A percentile compares a stretch with the other conserved stretches of the same genome.
Evolutionary conservation across 2,329 filamentous ascomycete species (phyloP).

Genomic region (Phialocephala subalpina): DNA sequence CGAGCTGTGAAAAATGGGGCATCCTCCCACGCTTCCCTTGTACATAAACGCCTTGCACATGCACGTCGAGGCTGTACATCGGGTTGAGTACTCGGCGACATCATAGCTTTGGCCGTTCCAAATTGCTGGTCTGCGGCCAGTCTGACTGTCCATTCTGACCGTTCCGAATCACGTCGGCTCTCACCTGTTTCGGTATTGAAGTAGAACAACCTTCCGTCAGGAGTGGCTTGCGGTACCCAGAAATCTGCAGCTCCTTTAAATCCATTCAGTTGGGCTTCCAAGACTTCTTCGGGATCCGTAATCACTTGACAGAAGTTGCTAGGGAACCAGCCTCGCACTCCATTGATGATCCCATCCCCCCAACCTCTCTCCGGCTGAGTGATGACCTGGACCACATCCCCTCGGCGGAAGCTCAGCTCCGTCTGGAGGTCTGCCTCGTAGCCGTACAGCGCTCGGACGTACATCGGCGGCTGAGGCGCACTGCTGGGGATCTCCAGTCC

Average conservation of each 20-base stretch:
- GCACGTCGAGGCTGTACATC: too few relatives aligned
- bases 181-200: slow-evolving; percentile 98
- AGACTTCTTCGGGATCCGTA: slow-evolving; percentile 75
- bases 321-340: slow-evolving; percentile 97
- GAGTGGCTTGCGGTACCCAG: slow-evolving; percentile 98
- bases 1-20: too few relatives aligned
- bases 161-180: too few relatives aligned
- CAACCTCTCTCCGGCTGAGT: slow-evolving; percentile 98
- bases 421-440: slow-evolving; percentile 98
- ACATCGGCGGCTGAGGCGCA: too few relatives aligned
- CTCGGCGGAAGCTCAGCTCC: slow-evolving; percentile 94
- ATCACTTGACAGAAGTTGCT: slow-evolving; percentile 98
- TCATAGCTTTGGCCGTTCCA: too few relatives aligned
- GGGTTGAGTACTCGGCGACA: too few relatives aligned
- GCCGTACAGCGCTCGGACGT: slow-evolving; percentile 95
- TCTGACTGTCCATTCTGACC: too few relatives aligned
- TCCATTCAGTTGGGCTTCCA: slow-evolving; percentile 64
- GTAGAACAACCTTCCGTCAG: slow-evolving; percentile 92
- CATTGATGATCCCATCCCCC: slow-evolving; percentile 99
- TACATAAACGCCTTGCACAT: too few relatives aligned
- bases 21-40: too few relatives aligned
- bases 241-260: slow-evolving; percentile 77
- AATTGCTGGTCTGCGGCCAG: too few relatives aligned
- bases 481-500: too few relatives aligned
- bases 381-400: slow-evolving; percentile 97